Evolutionary conservation across 805 yeast species (phyloP), one percentile per base, ranked within the genome.

Genomic region (Pichia exigua): DNA sequence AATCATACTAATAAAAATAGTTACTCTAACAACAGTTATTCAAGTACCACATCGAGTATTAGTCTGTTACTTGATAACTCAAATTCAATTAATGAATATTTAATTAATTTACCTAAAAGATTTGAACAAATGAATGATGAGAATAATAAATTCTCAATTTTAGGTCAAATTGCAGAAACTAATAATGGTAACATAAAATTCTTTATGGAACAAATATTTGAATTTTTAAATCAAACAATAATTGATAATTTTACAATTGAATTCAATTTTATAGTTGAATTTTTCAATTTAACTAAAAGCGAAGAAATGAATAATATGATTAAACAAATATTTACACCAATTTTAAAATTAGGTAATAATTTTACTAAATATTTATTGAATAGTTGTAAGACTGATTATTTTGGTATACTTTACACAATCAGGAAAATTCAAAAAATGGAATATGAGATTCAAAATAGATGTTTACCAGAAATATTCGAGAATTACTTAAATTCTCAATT

Each of bases 141-240:
- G 4, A 68, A 73, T 2, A 82, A 79, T 55, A 77, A 79, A 46
- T 73, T 85, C 1, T 91, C 85, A 0, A 79, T 90, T 71, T 79
- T 86, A 5, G 87, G 91, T 0, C 91, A 86, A 61, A 86, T 88
- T 38, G 96, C 96, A 0, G 96, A 90, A 65, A 77, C 83, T 17
- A 83, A 82, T 49, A 81, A 82, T 4, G 54, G 54, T 8, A 32
- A 27, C 21, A 73, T 77, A 55, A 71, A 76, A 17, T 82, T 83
- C 59, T 81, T 85, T 79, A 70, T 86, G 50, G 97, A 90, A 60
- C 77, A 77, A 49, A 82, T 86, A 0, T 88, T 82, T 65, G 73
- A 84, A 53, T 86, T 85, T 60, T 82, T 88, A 70, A 82, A 82
- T 56, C 65, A 82, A 35, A 91, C 95, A 0, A 62, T 90, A 10